Evolutionary conservation across 805 yeast species (phyloP), one percentile per base, ranked within the genome.

Genomic region (Ogataea nitratoaversa): DNA sequence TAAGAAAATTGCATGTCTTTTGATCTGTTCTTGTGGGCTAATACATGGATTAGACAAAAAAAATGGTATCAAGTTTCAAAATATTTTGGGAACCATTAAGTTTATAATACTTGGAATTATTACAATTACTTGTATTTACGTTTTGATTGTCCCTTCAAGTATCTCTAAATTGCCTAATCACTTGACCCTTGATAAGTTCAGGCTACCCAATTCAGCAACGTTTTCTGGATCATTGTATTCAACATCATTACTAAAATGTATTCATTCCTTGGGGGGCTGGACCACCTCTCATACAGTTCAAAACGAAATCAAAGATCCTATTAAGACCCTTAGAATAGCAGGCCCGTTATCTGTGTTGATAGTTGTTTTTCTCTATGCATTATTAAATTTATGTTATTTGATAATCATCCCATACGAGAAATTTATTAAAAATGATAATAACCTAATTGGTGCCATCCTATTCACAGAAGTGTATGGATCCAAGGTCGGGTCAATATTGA

Each of bases 261-360:
- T 67, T 14, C 72, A 71, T 54, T 68, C 76, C 1, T 66, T 65
- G 38, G 63, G 68, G 2, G 78, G 78, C 3, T 72, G 78, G 78
- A 69, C 69, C 32, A 57, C 71, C 2, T 70, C 71, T 12, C 76
- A 72, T 47, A 68, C 72, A 0, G 75, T 69, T 13, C 62, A 72
- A 12, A 71, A 67, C 49, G 78, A 73, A 42, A 68, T 73, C 31
- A 66, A 60, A 42, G 68, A 72, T 38, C 78, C 78, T 1, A 60
- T 66, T 2, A 48, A 69, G 8, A 71, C 75, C 1, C 60, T 71
- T 37, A 66, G 57, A 40, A 62, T 66, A 11, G 72, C 76, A 1
- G 78, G 76, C 1, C 76, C 74, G 1, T 50, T 60, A 1, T 66
- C 78, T 1, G 57, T 73, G 31, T 29, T 57, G 11, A 43, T 70